Evolutionary conservation across 1,284 basidiomycete species (phyloP).

Genomic region (Marasmius fiardii): DNA sequence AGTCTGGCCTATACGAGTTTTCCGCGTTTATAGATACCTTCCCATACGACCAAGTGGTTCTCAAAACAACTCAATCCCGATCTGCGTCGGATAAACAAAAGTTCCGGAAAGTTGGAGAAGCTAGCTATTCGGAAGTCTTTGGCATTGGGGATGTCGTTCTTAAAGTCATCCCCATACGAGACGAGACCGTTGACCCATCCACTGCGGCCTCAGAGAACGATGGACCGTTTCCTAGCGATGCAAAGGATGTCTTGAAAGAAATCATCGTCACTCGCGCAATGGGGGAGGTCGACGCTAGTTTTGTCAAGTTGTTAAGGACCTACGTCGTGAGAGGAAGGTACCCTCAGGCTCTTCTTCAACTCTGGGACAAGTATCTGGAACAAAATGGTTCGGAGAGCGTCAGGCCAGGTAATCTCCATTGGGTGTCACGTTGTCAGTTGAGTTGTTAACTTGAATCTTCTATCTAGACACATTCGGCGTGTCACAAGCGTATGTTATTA

Average conservation of each 20-base stretch:
- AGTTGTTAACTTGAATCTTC: background rate
- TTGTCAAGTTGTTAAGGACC: constrained; percentile 75
- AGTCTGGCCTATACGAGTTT: constrained; percentile 62
- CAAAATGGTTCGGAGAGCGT: constrained; percentile 79
- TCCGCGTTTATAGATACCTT: constrained; percentile 78
- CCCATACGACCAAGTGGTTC: constrained; percentile 63
- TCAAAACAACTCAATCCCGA: constrained; percentile 16
- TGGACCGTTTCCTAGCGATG: constrained; percentile 64
- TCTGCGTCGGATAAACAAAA: constrained; percentile 14
- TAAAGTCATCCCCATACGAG: constrained; percentile 79
- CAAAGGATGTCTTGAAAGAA: constrained; percentile 82
- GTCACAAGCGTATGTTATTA: constrained; percentile 82
- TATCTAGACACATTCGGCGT: constrained; percentile 68
- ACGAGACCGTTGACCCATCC: constrained; percentile 33
- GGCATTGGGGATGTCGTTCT: constrained; percentile 81
- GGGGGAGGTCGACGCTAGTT: constrained; percentile 69
- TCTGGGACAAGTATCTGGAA: constrained; percentile 85
- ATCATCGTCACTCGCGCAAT: constrained; percentile 83
- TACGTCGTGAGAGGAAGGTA: constrained; percentile 87
- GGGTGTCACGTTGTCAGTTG: background rate
- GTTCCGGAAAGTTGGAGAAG: constrained; percentile 91
- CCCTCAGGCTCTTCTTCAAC: constrained; percentile 68
- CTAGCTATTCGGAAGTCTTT: constrained; percentile 97
- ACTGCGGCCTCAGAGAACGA: constrained; percentile 36
- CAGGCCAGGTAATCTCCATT: constrained; percentile 63